Conservation (phyloP, 768 basidiomycete species). For the Lactarius sp. region DNA sequence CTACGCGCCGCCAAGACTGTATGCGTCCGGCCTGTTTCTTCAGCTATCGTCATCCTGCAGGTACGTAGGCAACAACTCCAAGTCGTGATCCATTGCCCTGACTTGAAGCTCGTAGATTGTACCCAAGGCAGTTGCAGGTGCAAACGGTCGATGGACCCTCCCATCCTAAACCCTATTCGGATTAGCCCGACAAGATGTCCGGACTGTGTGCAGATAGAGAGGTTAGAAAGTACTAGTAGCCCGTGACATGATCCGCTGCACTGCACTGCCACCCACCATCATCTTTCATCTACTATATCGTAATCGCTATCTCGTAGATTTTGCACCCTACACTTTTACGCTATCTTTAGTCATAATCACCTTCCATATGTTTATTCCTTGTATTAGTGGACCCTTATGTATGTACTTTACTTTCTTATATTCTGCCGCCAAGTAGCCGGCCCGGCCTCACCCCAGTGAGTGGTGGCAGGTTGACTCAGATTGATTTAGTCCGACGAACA, state of each 20-base stretch:
- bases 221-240: background rate
- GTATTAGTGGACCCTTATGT: constrained; percentile 12
- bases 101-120: constrained; percentile 14
- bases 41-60: constrained; percentile 26
- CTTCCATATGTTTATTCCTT: constrained; percentile 19
- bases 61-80: constrained; percentile 16
- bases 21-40: constrained; percentile 26
- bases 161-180: constrained; percentile 29
- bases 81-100: background rate
- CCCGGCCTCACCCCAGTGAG: background rate
- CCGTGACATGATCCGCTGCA: background rate
- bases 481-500: background rate
- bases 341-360: background rate
- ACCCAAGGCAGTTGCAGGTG: constrained; percentile 18
- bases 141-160: constrained; percentile 27
- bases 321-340: background rate
- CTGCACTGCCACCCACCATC: background rate
- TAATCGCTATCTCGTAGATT: background rate
- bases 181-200: constrained; percentile 27
- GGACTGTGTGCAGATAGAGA: constrained; percentile 18
- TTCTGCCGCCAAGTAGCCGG: background rate
- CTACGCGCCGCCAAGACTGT: constrained; percentile 30
- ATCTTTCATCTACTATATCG: background rate
- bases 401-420: background rate
- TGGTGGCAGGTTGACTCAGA: no score